Conservation (phyloP, 2,329 filamentous ascomycete species). For the Pseudogymnoascus sp. region DNA sequence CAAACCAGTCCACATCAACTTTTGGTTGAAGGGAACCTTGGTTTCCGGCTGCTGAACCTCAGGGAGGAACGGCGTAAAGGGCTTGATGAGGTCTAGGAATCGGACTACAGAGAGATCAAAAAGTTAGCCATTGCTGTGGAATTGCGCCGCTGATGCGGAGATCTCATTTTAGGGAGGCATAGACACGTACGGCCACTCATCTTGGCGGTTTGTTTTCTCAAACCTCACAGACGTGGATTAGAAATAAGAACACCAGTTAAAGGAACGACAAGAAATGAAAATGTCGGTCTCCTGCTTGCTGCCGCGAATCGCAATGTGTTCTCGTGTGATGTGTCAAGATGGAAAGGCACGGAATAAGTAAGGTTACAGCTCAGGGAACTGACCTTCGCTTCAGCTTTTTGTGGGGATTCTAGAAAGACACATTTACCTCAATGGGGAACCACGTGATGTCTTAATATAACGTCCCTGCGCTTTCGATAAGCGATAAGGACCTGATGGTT, state of each 20-base stretch:
- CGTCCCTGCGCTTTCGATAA: slow-evolving; percentile 2
- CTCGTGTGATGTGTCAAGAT: slow-evolving; percentile 10
- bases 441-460: slow-evolving; percentile 9
- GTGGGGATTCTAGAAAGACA: slow-evolving; percentile 7
- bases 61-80: slow-evolving; percentile 97
- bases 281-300: slow-evolving; percentile 6
- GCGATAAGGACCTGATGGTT: not conserved
- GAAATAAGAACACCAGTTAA: slow-evolving; percentile 24
- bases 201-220: slow-evolving; percentile 29
- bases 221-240: slow-evolving; percentile 29
- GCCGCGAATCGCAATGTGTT: slow-evolving; percentile 13
- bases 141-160: slow-evolving; percentile 9
- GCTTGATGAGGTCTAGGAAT: slow-evolving; percentile 99
- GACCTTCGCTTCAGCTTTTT: slow-evolving; percentile 8
- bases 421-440: slow-evolving; percentile 7
- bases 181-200: slow-evolving; percentile 34
- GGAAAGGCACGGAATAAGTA: slow-evolving; percentile 7
- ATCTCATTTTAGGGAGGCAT: slow-evolving; percentile 14
- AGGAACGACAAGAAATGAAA: slow-evolving; percentile 18
- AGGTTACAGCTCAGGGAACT: slow-evolving; percentile 8
- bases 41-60: slow-evolving; percentile 98
- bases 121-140: slow-evolving; percentile 19
- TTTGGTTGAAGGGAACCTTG: slow-evolving; percentile 98
- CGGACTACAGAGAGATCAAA: slow-evolving; percentile 55
- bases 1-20: slow-evolving; percentile 89